Evolutionary conservation across 805 yeast species (phyloP).

Genomic region (Candida ulmi): DNA sequence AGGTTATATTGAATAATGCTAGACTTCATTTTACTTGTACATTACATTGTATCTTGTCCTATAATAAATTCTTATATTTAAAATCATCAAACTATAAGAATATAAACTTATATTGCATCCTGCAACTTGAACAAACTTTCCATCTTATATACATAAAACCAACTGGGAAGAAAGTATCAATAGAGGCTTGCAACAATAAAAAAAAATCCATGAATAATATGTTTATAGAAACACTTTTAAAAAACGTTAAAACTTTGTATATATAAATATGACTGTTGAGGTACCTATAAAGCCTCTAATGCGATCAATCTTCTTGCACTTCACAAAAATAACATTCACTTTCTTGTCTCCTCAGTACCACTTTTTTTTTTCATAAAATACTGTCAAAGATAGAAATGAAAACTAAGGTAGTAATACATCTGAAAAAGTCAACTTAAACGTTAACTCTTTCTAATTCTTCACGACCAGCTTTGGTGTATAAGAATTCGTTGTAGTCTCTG

Average conservation of each 20-base stretch:
- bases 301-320: neutral
- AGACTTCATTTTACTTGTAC: too few species aligned
- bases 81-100: too few species aligned
- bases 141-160: neutral
- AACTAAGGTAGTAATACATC: neutral
- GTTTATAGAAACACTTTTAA: neutral
- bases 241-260: neutral
- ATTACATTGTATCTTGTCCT: too few species aligned
- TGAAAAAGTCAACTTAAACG: constrained; percentile 26
- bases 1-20: too few species aligned
- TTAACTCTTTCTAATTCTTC: constrained; percentile 75
- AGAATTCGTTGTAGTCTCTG: constrained; percentile 85
- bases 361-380: too few species aligned
- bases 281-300: neutral
- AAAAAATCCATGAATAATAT: neutral
- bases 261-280: neutral
- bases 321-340: too few species aligned
- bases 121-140: neutral
- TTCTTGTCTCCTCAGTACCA: too few species aligned
- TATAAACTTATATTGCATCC: too few species aligned
- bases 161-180: neutral
- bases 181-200: neutral
- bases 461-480: constrained; percentile 97
- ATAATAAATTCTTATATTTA: too few species aligned
- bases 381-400: too few species aligned